These are phyloP conservation scores for Moesziomyces antarcticus DNA, from an alignment of 1,284 basidiomycete species.

Conservation along the genomic window DNA sequence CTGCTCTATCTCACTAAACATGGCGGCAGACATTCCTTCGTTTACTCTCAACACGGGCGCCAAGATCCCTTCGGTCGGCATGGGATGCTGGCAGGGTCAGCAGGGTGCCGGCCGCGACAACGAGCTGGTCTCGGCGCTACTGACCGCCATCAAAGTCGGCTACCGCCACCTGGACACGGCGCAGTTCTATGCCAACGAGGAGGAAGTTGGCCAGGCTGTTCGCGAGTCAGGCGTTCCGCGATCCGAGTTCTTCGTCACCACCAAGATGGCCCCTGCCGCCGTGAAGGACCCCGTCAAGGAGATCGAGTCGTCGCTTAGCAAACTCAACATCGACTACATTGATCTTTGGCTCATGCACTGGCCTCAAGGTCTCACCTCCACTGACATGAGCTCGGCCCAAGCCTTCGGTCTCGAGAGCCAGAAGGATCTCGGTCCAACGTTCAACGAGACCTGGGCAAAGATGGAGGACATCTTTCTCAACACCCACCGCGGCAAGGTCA, in stretches of 20 bases:
- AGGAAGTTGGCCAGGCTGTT: slow-evolving; percentile 83
- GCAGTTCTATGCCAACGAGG: slow-evolving; percentile 75
- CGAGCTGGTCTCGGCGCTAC: slow-evolving; percentile 30
- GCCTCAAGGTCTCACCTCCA: slow-evolving; percentile 36
- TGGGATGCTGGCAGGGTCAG: slow-evolving; percentile 57
- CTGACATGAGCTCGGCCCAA: slow-evolving; percentile 9
- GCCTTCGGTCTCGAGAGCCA: slow-evolving; percentile 27
- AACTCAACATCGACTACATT: slow-evolving; percentile 79
- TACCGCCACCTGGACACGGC: slow-evolving; percentile 61
- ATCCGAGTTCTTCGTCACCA: slow-evolving; percentile 84
- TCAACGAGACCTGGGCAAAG: slow-evolving; percentile 56
- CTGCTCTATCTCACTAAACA: slow-evolving; percentile 4
- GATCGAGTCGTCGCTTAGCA: slow-evolving; percentile 76
- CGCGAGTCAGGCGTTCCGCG: slow-evolving; percentile 78
- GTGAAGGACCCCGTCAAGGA: slow-evolving; percentile 68
- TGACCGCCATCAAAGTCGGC: slow-evolving; percentile 38
- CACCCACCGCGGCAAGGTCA: slow-evolving; percentile 55
- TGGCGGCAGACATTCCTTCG: slow-evolving; percentile 37
- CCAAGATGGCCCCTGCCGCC: slow-evolving; percentile 77
- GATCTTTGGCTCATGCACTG: slow-evolving; percentile 61
- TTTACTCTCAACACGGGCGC: slow-evolving; percentile 53
- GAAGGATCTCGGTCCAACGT: slow-evolving; percentile 42
- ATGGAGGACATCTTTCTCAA: slow-evolving; percentile 62
- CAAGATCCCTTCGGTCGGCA: slow-evolving; percentile 52
- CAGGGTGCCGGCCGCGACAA: slow-evolving; percentile 31